A percentile compares a stretch with the other conserved stretches of the same genome.
Evolutionary conservation across 768 basidiomycete genomes (phyloP).

Genomic region (Gelatoporia subvermispora): DNA sequence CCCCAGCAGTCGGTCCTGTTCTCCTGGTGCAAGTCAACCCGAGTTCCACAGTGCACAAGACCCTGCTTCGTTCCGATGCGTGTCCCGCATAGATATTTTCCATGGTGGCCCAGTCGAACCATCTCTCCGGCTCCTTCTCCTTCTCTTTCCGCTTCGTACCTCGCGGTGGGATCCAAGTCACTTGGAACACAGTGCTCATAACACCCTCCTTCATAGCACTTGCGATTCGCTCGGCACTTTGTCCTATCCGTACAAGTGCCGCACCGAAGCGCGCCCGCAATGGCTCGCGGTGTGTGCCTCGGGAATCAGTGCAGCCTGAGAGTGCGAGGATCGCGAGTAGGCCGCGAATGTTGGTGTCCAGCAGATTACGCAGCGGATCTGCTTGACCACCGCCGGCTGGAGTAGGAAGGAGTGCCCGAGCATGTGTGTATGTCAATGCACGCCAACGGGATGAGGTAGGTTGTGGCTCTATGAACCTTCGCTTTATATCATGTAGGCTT

Average conservation of each 20-base stretch:
- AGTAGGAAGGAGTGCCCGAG: constrained; percentile 18
- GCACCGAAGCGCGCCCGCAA: constrained; percentile 27
- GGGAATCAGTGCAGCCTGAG: constrained; percentile 25
- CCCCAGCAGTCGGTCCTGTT: constrained; percentile 7
- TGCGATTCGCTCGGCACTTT: constrained; percentile 24
- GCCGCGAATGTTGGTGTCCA: constrained; percentile 24
- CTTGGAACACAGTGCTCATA: constrained; percentile 29
- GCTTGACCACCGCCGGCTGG: constrained; percentile 8
- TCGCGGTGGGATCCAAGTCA: constrained; percentile 16
- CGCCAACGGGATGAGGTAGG: constrained; percentile 33
- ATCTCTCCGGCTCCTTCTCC: constrained; percentile 2
- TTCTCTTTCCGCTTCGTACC: constrained; percentile 2
- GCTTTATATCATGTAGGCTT: background rate
- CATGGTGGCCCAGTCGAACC: constrained; percentile 24
- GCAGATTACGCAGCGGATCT: constrained; percentile 12
- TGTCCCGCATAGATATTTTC: constrained; percentile 21
- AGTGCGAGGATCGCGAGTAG: constrained; percentile 29
- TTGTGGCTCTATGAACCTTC: constrained; percentile 24
- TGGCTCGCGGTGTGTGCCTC: constrained; percentile 23
- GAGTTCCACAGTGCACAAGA: constrained; percentile 26
- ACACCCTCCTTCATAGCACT: constrained; percentile 26
- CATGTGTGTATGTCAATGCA: constrained; percentile 28
- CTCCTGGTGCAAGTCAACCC: constrained; percentile 20
- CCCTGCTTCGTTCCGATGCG: constrained; percentile 15
- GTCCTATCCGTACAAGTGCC: constrained; percentile 21